Percentiles rank a stretch among this genome's conserved stretches.
Conservation (phyloP, 2,329 filamentous ascomycete genomes). For the Whalleya microplaca region DNA sequence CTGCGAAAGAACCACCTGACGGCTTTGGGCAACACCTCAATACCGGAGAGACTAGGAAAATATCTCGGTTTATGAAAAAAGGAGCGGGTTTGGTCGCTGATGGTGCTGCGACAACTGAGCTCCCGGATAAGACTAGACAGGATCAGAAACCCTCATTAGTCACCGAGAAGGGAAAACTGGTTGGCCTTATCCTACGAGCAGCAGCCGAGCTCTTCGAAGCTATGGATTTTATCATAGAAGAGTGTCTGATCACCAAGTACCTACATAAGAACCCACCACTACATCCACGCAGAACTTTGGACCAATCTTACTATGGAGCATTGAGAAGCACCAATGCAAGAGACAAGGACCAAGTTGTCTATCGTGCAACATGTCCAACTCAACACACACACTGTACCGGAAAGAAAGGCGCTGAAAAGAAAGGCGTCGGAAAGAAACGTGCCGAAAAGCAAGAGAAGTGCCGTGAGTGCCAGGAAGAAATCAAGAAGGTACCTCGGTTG, state of each 20-base stretch:
- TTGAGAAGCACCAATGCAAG: constrained; percentile 32
- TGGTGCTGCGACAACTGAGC: too few relatives aligned
- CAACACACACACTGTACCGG: not conserved
- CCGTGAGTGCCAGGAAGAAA: constrained; percentile 1
- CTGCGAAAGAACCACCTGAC: not conserved
- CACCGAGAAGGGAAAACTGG: not conserved
- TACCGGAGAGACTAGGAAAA: not conserved
- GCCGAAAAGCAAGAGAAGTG: too few relatives aligned
- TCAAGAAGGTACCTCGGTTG: constrained; percentile 5
- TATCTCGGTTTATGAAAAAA: too few relatives aligned
- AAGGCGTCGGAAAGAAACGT: too few relatives aligned
- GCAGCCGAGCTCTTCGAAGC: not conserved
- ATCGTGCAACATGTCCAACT: constrained; percentile 8
- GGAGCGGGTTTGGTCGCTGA: too few relatives aligned
- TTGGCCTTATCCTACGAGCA: not conserved
- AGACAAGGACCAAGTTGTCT: constrained; percentile 26
- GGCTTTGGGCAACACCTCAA: not conserved
- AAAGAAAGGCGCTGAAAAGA: too few relatives aligned
- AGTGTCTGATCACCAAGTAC: constrained; percentile 6
- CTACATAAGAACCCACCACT: constrained; percentile 21
- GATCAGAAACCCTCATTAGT: not conserved
- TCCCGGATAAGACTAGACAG: not conserved
- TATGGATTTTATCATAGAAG: constrained; percentile 2
- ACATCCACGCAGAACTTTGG: constrained; percentile 35
- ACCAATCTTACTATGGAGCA: constrained; percentile 37